A percentile compares a stretch with the other conserved stretches of the same genome.
phyloP scores from a whole-genome alignment of 2,329 filamentous ascomycete species.

The Fusarium torulosum region DNA sequence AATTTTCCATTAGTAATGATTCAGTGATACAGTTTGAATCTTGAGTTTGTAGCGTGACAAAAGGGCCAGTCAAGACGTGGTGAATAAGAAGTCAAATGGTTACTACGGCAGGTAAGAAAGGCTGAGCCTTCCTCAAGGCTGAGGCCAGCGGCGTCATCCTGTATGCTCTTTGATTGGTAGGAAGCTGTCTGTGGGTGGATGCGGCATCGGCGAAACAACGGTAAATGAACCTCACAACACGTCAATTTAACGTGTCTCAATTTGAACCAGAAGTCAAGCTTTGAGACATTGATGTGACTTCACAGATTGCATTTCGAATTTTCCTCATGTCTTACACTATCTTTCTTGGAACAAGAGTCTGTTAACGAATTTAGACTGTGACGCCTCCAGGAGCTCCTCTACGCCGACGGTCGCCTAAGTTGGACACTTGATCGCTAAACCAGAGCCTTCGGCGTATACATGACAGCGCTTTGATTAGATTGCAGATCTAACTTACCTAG shows the following conservation, averaged over 20 bases:
- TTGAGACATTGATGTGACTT: not conserved
- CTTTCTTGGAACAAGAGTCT: no score
- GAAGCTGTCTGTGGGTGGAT: conserved; percentile 21
- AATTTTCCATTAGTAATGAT: conserved; percentile 11
- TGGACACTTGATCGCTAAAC: not conserved
- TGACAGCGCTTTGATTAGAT: conserved; percentile 6
- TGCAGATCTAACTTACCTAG: not conserved
- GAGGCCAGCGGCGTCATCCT: conserved; percentile 29
- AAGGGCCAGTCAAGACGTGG: conserved; percentile 23
- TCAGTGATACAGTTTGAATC: conserved; percentile 14
- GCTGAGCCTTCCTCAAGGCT: conserved; percentile 42
- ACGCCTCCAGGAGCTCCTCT: not conserved
- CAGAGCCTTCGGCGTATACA: not conserved
- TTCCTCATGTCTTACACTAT: not conserved
- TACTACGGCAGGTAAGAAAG: conserved; percentile 35
- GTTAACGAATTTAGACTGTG: not conserved
- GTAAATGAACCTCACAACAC: conserved; percentile 29
- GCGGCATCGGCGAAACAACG: conserved; percentile 39
- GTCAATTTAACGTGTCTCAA: not conserved
- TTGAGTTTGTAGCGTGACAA: conserved; percentile 16
- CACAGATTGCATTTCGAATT: not conserved
- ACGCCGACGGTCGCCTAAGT: not conserved
- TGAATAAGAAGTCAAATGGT: conserved; percentile 23
- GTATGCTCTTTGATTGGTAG: conserved; percentile 32
- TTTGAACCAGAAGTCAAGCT: not conserved